Percentiles rank a stretch among this genome's conserved stretches.
Conservation (phyloP, 805 yeast genomes). For the Metschnikowia peoriensis region DNA sequence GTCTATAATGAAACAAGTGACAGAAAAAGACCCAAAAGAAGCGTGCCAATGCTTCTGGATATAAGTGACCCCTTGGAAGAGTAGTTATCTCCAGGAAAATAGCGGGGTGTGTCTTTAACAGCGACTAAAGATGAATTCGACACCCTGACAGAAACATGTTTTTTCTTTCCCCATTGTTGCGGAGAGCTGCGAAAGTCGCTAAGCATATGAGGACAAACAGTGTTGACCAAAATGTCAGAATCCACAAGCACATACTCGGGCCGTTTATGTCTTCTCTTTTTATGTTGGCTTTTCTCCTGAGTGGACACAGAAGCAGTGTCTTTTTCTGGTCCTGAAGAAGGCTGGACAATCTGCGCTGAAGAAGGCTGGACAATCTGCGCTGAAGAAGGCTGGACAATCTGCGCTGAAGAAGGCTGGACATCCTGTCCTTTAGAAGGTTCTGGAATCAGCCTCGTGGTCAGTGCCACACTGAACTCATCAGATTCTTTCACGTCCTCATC, state of each 20-base stretch:
- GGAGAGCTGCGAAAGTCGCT: conserved; percentile 12
- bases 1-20: conserved; percentile 1
- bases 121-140: not conserved
- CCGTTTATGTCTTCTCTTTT: not conserved
- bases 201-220: conserved; percentile 12
- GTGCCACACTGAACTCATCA: too few species aligned
- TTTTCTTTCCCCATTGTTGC: conserved; percentile 9
- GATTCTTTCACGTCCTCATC: not conserved
- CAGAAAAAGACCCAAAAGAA: conserved; percentile 1
- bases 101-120: not conserved
- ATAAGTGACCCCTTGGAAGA: conserved; percentile 1
- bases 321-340: not conserved
- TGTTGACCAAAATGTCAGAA: conserved; percentile 13
- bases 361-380: too few species aligned
- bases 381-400: too few species aligned
- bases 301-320: too few species aligned
- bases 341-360: not conserved
- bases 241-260: conserved; percentile 14
- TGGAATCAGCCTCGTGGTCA: too few species aligned
- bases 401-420: too few species aligned
- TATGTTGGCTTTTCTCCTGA: not conserved
- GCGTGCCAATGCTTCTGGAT: not conserved
- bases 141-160: conserved; percentile 4
- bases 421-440: too few species aligned
- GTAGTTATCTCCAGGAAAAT: conserved; percentile 6